Conservation (phyloP, 2,329 filamentous ascomycete species). For the Xylariaceae sp. region DNA sequence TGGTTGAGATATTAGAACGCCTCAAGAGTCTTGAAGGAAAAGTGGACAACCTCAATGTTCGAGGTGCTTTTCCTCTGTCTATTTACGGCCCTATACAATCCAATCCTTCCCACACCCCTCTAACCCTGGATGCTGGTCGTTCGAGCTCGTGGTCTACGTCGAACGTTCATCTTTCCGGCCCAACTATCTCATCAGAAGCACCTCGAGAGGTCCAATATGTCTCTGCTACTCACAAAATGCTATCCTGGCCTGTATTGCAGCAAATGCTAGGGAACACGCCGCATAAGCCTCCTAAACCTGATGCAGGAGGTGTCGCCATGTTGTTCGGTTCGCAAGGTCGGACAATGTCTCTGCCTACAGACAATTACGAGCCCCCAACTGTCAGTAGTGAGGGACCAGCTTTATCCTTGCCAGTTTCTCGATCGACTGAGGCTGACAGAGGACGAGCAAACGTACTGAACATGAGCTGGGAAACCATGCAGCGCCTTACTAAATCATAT, state of each 20-base stretch:
- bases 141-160: conserved; percentile 30
- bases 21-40: conserved; percentile 60
- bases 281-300: conserved; percentile 37
- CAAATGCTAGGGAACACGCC: conserved; percentile 42
- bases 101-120: conserved; percentile 9
- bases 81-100: conserved; percentile 26
- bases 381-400: conserved; percentile 13
- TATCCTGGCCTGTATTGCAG: conserved; percentile 52
- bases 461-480: conserved; percentile 50
- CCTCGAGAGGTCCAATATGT: conserved; percentile 35
- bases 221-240: conserved; percentile 52
- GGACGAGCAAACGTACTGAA: conserved; percentile 36
- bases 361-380: conserved; percentile 21
- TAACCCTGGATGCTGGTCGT: conserved; percentile 22
- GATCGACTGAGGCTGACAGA: conserved; percentile 16
- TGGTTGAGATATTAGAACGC: conserved; percentile 62
- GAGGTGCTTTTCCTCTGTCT: conserved; percentile 29
- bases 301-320: conserved; percentile 39
- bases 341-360: conserved; percentile 14
- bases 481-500: conserved; percentile 54
- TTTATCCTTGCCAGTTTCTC: conserved; percentile 18
- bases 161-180: conserved; percentile 26
- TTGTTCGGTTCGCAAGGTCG: conserved; percentile 35
- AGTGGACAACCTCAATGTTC: conserved; percentile 48
- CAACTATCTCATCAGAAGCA: conserved; percentile 19